Base-by-base conservation (phyloP, 352 stramenopile species). In the Pythium volutum region DNA sequence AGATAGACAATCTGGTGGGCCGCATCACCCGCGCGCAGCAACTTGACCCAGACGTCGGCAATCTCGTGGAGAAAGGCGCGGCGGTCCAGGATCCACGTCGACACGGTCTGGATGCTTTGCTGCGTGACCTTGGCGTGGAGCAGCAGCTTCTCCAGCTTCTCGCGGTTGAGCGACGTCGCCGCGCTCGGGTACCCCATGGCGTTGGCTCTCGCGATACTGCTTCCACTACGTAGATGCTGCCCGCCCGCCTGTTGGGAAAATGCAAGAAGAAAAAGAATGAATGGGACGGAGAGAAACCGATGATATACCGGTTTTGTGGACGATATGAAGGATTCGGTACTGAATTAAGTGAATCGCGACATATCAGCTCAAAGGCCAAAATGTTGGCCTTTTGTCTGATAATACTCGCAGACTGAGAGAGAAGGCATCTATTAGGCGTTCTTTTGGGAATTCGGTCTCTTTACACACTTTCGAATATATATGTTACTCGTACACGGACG, bases 101-200 rank as follows among this genome's bases (percentile, higher is more conserved):
- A 87, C 27, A 88, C 77, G 60, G 69, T 74, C 73, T 95, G 85
- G 63, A 95, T 95, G 69, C 81, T 92, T 65, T 89, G 80, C 53
- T 88, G 86, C 66, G 84, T 88, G 59, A 88, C 76, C 58, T 93
- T 91, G 53, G 78, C 79, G 42, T 79, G 66, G 36, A 72, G 76
- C 43, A 93, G 75, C 54, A 90, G 70, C 70, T 64, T 52, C 74
- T 86, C 77, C 11, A 93, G 72, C 64, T 87, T 84, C 67, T 88
- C 81, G 18, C n/a, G 42, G 53, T 61, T 58, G 53, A 71, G 60
- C 64, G 48, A 41, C 50, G 54, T 65, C 20, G 42, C 49, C 6
- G 31, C 55, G 20, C 46, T 33, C 15, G 49, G 42, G 48, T 64
- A 70, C 34, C 63, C 63, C 63, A 70, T 70, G 18, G 48, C 36